Percentiles rank a stretch among this genome's conserved stretches.
Evolutionary conservation across 352 stramenopile genomes (phyloP).

Genomic region (Phytophthora nicotianae): DNA sequence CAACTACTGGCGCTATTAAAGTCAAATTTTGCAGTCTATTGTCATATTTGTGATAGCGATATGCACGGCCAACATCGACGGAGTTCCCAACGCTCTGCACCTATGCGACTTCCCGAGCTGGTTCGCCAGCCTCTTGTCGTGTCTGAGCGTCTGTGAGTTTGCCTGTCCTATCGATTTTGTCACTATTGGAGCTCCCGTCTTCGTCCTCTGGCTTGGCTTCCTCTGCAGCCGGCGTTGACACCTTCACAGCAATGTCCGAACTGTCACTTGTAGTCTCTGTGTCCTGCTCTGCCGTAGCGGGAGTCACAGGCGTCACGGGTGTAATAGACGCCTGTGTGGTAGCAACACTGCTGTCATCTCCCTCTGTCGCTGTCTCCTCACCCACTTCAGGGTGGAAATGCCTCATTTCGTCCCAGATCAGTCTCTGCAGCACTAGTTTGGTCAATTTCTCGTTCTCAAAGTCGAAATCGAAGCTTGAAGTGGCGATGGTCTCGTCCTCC

Average conservation of each 20-base stretch:
- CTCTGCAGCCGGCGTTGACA: constrained; percentile 14
- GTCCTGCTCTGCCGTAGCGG: constrained; percentile 22
- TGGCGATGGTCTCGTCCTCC: constrained; percentile 87
- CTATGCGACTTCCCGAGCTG: constrained; percentile 51
- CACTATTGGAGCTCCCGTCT: constrained; percentile 17
- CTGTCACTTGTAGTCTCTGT: constrained; percentile 6
- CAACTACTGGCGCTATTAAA: too few relatives aligned
- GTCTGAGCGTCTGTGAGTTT: constrained; percentile 32
- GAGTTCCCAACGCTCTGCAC: constrained; percentile 2
- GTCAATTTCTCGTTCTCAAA: constrained; percentile 90
- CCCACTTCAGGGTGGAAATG: constrained; percentile 71
- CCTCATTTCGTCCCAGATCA: constrained; percentile 89
- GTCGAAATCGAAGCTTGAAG: constrained; percentile 80
- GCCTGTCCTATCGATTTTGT: constrained; percentile 31
- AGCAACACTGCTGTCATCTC: constrained; percentile 27
- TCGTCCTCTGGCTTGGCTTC: constrained; percentile 26
- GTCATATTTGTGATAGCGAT: constrained; percentile 21
- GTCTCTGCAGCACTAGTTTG: constrained; percentile 78
- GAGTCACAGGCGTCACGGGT: constrained; percentile 42
- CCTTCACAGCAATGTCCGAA: not conserved
- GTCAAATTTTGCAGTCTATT: constrained; percentile 28
- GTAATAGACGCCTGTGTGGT: constrained; percentile 35
- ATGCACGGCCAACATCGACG: constrained; percentile 24
- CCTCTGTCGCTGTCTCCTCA: constrained; percentile 29
- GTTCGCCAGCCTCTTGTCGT: constrained; percentile 53